Evolutionary conservation across 345 rosid species (phyloP).

Genomic region (Salix exigua): DNA sequence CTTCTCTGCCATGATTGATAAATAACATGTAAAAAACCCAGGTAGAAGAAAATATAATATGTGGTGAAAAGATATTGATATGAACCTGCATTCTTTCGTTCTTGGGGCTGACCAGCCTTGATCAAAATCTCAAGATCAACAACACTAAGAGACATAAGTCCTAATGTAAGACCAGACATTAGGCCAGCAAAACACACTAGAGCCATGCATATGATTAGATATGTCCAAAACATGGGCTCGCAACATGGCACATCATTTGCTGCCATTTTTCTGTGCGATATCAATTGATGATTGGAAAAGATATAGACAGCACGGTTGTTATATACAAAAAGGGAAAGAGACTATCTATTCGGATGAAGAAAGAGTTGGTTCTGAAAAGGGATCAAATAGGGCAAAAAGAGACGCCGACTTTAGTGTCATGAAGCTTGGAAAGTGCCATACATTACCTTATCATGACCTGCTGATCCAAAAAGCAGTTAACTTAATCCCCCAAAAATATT

Average conservation of each 20-base stretch:
- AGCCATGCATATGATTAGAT: slow-evolving; percentile 43
- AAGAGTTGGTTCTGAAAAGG: not conserved
- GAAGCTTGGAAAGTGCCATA: not conserved
- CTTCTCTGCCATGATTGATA: slow-evolving; percentile 42
- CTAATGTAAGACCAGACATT: slow-evolving; percentile 88
- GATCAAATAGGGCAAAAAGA: not conserved
- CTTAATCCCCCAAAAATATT: no score
- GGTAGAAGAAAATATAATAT: not conserved
- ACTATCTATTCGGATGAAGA: not conserved
- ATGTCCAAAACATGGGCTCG: slow-evolving; percentile 78
- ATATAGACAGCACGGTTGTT: not conserved
- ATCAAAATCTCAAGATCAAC: slow-evolving; percentile 81
- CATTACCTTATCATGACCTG: no score
- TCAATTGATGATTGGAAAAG: not conserved
- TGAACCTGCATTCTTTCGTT: slow-evolving; percentile 67
- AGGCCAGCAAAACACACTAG: slow-evolving; percentile 78
- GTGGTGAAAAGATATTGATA: not conserved
- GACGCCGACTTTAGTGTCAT: not conserved
- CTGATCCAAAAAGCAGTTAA: no score
- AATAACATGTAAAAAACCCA: not conserved
- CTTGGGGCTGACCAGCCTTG: slow-evolving; percentile 72
- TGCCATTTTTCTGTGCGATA: slow-evolving; percentile 41
- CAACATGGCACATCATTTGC: slow-evolving; percentile 90
- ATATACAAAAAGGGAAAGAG: not conserved
- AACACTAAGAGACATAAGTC: slow-evolving; percentile 85